Evolutionary conservation across 768 basidiomycete genomes (phyloP), one percentile per base, ranked within the genome.

Genomic region (Tulasnella sp.): DNA sequence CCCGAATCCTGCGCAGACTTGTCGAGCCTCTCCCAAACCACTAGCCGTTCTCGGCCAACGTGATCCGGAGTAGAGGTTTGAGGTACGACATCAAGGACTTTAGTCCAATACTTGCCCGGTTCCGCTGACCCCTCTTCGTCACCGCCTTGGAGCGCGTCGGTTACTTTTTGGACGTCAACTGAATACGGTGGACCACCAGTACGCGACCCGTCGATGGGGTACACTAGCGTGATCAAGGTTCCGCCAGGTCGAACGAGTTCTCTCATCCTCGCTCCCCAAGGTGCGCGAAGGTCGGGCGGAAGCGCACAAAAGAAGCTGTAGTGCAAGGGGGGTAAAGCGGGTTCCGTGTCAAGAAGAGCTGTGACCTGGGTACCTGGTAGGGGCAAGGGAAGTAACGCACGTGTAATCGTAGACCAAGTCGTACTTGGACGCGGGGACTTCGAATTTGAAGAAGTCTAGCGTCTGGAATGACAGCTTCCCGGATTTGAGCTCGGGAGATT

Each of bases 281-380:
- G 86, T 3, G 80, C 67, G 15, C 92, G 87, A 48, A 82, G 84
- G 2, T 83, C 78, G 0, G 90, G 91, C 0, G 88, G 89, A 29
- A 93, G 89, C 1, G 92, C 92, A 61, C 90, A 90, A 82, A 93
- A 93, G 84, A 93, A 92, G 0, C 90, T 91, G 79, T 35, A 48
- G 23, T 72, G 26, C 11, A 37, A 61, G 20, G 15, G n/a, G 44
- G 23, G 5, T 42, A 42, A 46, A 42, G 20, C 37, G 26, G 42
- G 1, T 48, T n/a, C 70, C 29, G 48, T 77, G 75, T 61, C 26
- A 46, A 32, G 26, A 37, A 55, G 18, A 1, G 10, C 6, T n/a
- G n/a, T 5, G 15, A 77, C 26, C 26, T 46, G 4, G 23, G 44
- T 39, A 40, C 48, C 44, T 32, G n/a, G 39, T 15, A 75, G 29